phyloP scores from a whole-genome alignment of 768 basidiomycete species.

The Trametopsis cervina region DNA sequence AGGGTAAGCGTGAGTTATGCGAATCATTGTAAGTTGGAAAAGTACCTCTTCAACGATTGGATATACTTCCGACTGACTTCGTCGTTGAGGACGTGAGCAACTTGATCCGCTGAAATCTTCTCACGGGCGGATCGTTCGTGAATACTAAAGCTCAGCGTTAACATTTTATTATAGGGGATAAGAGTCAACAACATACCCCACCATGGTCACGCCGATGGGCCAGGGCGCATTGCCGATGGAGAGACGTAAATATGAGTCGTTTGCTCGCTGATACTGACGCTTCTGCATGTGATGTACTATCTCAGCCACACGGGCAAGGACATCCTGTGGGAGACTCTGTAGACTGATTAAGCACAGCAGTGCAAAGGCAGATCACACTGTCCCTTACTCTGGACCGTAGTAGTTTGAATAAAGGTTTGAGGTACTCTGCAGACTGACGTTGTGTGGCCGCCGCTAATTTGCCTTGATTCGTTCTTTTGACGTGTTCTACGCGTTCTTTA shows the following conservation, averaged over 20 bases:
- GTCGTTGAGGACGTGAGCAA: slow-evolving; percentile 97
- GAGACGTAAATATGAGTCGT: slow-evolving; percentile 93
- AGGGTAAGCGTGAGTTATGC: not conserved
- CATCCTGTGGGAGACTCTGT: slow-evolving; percentile 73
- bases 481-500: slow-evolving; percentile 44
- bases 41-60: slow-evolving; percentile 91
- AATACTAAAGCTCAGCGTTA: slow-evolving; percentile 67
- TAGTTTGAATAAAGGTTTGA: slow-evolving; percentile 93
- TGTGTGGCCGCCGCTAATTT: slow-evolving; percentile 94
- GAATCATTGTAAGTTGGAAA: no score
- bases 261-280: slow-evolving; percentile 91
- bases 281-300: slow-evolving; percentile 97
- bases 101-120: slow-evolving; percentile 95
- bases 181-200: slow-evolving; percentile 57
- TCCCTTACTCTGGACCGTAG: slow-evolving; percentile 78
- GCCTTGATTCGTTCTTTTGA: slow-evolving; percentile 87
- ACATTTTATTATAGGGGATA: no score
- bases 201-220: slow-evolving; percentile 99
- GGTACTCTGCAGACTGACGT: slow-evolving; percentile 90
- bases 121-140: slow-evolving; percentile 97
- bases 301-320: slow-evolving; percentile 82
- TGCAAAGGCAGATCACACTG: not conserved
- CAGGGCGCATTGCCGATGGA: slow-evolving; percentile 99
- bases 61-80: slow-evolving; percentile 99
- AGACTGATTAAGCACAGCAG: not conserved